Evolutionary conservation across 805 yeast genomes (phyloP).

Genomic region (Yarrowia sp.): DNA sequence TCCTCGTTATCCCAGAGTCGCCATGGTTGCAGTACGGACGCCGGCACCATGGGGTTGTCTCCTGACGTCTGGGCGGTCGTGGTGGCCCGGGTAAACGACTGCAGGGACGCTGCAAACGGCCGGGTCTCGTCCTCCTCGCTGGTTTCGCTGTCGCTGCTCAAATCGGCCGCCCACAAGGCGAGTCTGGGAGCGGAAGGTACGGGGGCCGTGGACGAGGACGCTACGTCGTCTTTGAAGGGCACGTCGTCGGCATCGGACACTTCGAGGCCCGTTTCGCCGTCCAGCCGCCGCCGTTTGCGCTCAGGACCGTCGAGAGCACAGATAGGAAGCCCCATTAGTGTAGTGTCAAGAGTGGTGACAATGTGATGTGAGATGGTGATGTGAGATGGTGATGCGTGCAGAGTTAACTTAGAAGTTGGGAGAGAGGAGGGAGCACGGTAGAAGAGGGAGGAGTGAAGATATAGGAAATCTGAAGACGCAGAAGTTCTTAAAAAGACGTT

Average conservation of each 20-base stretch:
- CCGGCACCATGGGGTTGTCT: neutral
- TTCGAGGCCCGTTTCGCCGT: conserved; percentile 5
- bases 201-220: neutral
- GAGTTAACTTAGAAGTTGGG: too few species aligned
- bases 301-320: conserved; percentile 27
- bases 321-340: conserved; percentile 26
- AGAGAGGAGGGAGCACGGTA: neutral
- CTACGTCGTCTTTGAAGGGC: conserved; percentile 6
- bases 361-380: neutral
- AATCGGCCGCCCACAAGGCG: neutral
- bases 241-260: conserved; percentile 13
- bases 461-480: neutral
- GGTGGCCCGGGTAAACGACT: conserved; percentile 6
- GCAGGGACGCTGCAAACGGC: conserved; percentile 12
- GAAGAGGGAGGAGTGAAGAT: neutral
- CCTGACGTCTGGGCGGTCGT: neutral
- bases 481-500: neutral
- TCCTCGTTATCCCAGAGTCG: conserved; percentile 6
- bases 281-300: conserved; percentile 28
- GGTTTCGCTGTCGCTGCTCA: conserved; percentile 23
- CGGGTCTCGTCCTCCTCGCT: conserved; percentile 19
- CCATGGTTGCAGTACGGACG: conserved; percentile 1
- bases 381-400: too few species aligned
- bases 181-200: neutral
- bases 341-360: neutral